These are phyloP conservation scores for Mrakia gelida DNA, from an alignment of 768 basidiomycete genomes.

Conservation along the genomic window DNA sequence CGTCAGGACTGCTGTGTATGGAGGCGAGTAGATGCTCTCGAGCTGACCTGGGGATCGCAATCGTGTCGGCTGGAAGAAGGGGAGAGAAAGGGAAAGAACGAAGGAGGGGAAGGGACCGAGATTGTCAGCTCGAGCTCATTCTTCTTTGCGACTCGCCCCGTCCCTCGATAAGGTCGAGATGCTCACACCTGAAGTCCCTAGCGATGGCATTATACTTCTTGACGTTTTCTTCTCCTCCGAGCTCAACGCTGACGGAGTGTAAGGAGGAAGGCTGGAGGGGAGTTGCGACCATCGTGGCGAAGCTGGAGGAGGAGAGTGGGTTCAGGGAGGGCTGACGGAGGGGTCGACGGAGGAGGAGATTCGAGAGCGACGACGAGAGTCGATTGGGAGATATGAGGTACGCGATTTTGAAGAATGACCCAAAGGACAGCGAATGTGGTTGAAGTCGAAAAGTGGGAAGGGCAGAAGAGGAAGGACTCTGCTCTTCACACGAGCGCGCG, in stretches of 20 bases:
- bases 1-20: neutral
- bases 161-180: neutral
- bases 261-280: neutral
- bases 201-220: slow-evolving; percentile 36
- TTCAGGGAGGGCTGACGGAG: too few relatives aligned
- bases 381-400: too few relatives aligned
- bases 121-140: neutral
- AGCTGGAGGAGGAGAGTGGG: too few relatives aligned
- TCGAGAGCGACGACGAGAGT: too few relatives aligned
- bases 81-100: neutral
- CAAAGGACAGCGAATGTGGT: too few relatives aligned
- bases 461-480: too few relatives aligned
- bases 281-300: neutral
- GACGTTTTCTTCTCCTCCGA: slow-evolving; percentile 45
- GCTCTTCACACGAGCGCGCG: too few relatives aligned
- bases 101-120: neutral
- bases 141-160: neutral
- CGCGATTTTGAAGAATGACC: too few relatives aligned
- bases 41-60: slow-evolving; percentile 40
- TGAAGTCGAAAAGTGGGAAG: too few relatives aligned
- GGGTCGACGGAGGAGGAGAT: too few relatives aligned
- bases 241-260: slow-evolving; percentile 37
- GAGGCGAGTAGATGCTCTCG: too few relatives aligned
- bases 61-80: slow-evolving; percentile 41
- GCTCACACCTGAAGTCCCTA: slow-evolving; percentile 44